Conservation (phyloP, 176 grass and related monocot species). For the Coix lacrymajobi region DNA sequence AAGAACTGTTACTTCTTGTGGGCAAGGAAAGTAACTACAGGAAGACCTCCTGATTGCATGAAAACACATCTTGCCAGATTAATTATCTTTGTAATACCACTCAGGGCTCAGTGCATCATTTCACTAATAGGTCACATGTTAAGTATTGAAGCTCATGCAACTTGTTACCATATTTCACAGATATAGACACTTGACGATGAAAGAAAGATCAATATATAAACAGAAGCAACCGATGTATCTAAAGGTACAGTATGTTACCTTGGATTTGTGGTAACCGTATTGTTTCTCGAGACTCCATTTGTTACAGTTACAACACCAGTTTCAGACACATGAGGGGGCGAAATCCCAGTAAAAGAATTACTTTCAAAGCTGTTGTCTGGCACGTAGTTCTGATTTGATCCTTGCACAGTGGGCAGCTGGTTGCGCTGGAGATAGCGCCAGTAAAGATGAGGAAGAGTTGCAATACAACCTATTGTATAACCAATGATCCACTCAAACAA, state of each 20-base stretch:
- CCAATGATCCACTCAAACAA: constrained; percentile 89
- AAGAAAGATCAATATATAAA: background rate
- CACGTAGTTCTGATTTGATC: constrained; percentile 42
- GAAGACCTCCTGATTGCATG: background rate
- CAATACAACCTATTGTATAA: constrained; percentile 75
- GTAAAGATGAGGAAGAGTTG: constrained; percentile 84
- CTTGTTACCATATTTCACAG: background rate
- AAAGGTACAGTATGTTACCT: constrained; percentile 43
- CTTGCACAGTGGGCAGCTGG: constrained; percentile 40
- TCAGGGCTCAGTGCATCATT: background rate
- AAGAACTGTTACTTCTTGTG: background rate
- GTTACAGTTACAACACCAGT: constrained; percentile 6
- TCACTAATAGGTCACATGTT: background rate
- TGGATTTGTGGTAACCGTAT: constrained; percentile 31
- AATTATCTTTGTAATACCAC: background rate
- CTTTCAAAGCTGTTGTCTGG: constrained; percentile 43
- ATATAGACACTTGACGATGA: background rate
- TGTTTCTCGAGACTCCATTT: constrained; percentile 33
- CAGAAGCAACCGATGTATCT: background rate
- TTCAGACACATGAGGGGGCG: constrained; percentile 29
- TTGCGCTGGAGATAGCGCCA: constrained; percentile 81
- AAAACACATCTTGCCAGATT: background rate
- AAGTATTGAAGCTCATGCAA: background rate
- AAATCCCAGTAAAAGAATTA: constrained; percentile 40
- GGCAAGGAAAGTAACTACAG: background rate